These are phyloP conservation scores for Massarina eburnea DNA, from an alignment of 2,329 filamentous ascomycete genomes.

Conservation along the genomic window DNA sequence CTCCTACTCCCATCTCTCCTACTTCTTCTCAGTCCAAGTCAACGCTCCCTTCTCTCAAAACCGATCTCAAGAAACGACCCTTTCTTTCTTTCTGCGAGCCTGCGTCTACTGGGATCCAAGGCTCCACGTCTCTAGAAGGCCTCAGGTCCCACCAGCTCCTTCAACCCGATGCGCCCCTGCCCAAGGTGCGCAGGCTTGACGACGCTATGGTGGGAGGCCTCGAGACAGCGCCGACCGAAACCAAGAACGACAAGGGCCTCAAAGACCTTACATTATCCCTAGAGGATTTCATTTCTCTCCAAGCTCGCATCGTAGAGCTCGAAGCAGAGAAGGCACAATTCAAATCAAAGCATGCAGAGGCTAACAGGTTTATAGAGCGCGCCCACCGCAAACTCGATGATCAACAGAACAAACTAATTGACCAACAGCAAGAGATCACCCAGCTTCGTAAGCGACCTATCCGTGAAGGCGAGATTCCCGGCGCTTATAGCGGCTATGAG, in stretches of 20 bases:
- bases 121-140: no score
- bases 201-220: no score
- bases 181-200: background rate
- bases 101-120: no score
- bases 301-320: slow-evolving; percentile 9
- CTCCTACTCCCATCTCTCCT: no score
- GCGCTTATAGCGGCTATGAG: no score
- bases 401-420: background rate
- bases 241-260: no score
- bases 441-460: background rate
- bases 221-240: no score
- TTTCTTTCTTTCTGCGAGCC: no score
- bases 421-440: background rate
- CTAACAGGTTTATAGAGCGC: slow-evolving; percentile 1
- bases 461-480: no score
- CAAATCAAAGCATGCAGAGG: background rate
- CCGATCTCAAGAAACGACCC: no score
- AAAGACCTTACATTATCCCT: background rate
- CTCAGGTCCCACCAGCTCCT: background rate
- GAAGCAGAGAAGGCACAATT: background rate
- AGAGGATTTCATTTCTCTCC: background rate
- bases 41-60: no score
- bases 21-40: no score
- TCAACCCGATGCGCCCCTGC: background rate
- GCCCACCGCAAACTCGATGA: background rate